A percentile compares a stretch with the other conserved stretches of the same genome.
Evolutionary conservation across 495 filamentous ascomycete species (phyloP).

Genomic region (Cetradonia linearis): DNA sequence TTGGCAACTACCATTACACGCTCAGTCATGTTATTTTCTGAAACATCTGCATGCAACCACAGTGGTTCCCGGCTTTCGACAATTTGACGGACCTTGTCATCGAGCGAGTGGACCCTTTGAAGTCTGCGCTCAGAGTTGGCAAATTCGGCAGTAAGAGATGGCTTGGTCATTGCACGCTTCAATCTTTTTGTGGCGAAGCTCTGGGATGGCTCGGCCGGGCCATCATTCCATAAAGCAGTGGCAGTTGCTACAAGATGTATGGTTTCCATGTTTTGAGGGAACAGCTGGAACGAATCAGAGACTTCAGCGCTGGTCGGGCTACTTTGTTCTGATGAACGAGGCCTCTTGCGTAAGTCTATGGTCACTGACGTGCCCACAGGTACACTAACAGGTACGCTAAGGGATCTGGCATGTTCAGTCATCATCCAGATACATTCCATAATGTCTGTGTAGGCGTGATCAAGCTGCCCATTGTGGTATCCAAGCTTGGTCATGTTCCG

Average conservation of each 20-base stretch:
- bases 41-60: background rate
- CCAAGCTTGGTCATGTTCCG: slow-evolving; percentile 2
- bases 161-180: background rate
- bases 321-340: background rate
- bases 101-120: background rate
- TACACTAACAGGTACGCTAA: background rate
- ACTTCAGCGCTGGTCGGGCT: background rate
- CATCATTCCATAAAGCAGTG: background rate
- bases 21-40: background rate
- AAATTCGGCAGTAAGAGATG: background rate
- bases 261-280: background rate
- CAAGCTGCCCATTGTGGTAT: background rate
- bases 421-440: slow-evolving; percentile 7
- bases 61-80: background rate
- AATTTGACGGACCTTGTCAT: background rate
- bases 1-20: background rate
- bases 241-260: background rate
- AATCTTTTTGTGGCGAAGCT: background rate
- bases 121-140: background rate
- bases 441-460: slow-evolving; percentile 5
- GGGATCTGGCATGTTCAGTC: background rate
- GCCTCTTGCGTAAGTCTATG: background rate
- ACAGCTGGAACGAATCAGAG: background rate
- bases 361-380: background rate
- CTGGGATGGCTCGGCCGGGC: slow-evolving; percentile 1